A percentile compares a stretch with the other conserved stretches of the same genome.
phyloP scores from a whole-genome alignment of 345 rosid species.

The Anastatica hierochuntica region DNA sequence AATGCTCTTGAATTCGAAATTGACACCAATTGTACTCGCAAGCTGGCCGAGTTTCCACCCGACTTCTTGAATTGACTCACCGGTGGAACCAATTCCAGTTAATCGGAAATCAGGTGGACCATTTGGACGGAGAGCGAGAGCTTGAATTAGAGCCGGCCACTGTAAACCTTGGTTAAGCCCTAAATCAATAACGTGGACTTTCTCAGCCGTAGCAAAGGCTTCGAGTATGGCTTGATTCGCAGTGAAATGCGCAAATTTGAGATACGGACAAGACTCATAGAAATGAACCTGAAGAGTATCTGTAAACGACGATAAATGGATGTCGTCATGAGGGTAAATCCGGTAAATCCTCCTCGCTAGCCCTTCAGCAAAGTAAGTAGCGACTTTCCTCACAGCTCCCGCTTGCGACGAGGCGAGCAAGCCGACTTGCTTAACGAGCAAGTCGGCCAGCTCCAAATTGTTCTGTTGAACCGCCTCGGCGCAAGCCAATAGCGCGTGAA shows the following conservation, averaged over 20 bases:
- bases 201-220: constrained; percentile 55
- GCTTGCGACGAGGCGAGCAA: constrained; percentile 33
- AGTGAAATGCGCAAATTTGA: constrained; percentile 88
- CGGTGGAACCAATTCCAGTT: constrained; percentile 74
- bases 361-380: constrained; percentile 58
- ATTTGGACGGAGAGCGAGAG: constrained; percentile 62
- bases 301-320: too few relatives aligned
- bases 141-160: constrained; percentile 92
- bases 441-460: constrained; percentile 42
- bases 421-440: constrained; percentile 48
- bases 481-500: constrained; percentile 58
- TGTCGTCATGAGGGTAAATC: constrained; percentile 7
- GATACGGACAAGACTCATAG: constrained; percentile 77
- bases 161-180: constrained; percentile 79
- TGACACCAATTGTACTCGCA: constrained; percentile 50
- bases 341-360: constrained; percentile 51
- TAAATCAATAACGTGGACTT: constrained; percentile 79
- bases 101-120: constrained; percentile 67
- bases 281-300: constrained; percentile 60
- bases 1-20: constrained; percentile 56
- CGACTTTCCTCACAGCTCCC: constrained; percentile 58
- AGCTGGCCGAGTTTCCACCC: constrained; percentile 59
- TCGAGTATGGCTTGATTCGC: constrained; percentile 88
- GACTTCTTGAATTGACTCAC: constrained; percentile 57
- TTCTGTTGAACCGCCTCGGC: constrained; percentile 64